Percentiles rank a stretch among this genome's conserved stretches.
Evolutionary conservation across 306 rosid genomes (phyloP).

Genomic region (Trifolium fragiferum): DNA sequence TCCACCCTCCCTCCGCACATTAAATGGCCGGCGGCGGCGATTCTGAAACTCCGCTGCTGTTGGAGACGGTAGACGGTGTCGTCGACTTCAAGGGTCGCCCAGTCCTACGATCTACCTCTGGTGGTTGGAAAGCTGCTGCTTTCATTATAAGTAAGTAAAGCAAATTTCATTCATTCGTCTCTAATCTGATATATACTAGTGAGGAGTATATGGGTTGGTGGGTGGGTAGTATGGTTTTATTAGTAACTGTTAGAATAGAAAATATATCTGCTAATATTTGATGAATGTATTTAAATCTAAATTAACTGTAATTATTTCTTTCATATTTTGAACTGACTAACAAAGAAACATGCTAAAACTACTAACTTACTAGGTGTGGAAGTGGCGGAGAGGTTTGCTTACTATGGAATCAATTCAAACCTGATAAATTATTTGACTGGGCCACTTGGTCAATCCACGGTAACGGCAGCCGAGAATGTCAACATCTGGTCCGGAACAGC

Average conservation of each 20-base stretch:
- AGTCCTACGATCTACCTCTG: constrained; percentile 42
- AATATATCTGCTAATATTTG: too few relatives aligned
- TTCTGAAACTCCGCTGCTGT: constrained; percentile 44
- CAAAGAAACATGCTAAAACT: too few relatives aligned
- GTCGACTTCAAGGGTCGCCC: constrained; percentile 54
- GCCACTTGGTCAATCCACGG: constrained; percentile 47
- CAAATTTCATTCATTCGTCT: not conserved
- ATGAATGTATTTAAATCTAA: too few relatives aligned
- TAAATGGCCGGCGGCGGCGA: not conserved
- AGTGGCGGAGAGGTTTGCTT: constrained; percentile 63
- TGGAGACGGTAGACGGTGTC: constrained; percentile 46
- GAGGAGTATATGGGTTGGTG: too few relatives aligned
- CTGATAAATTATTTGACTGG: constrained; percentile 58
- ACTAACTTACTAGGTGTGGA: constrained; percentile 44
- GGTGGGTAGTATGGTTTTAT: too few relatives aligned
- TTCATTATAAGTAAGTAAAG: constrained; percentile 44
- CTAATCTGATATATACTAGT: not conserved
- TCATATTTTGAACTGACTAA: too few relatives aligned
- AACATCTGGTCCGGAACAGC: constrained; percentile 65
- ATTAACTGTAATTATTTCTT: too few relatives aligned
- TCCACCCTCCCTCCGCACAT: not conserved
- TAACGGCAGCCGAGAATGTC: constrained; percentile 59
- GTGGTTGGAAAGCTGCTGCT: constrained; percentile 62
- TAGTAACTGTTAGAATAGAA: too few relatives aligned
- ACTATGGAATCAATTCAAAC: constrained; percentile 58